Evolutionary conservation across 208 protist species (phyloP), one percentile per base, ranked within the genome.

Genomic region (Trypanosoma mega): DNA sequence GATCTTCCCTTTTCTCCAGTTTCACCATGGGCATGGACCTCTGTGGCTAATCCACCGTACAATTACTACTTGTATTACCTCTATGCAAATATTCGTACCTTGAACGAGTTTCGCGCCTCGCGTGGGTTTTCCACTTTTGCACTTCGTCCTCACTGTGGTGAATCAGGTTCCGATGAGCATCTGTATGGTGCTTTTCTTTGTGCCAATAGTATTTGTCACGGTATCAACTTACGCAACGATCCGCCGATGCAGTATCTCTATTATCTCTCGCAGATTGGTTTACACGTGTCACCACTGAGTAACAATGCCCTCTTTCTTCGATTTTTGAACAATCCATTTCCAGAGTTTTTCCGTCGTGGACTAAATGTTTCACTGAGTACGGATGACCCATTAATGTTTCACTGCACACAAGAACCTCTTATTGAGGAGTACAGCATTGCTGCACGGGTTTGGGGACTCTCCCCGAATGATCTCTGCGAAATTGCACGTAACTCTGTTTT

Each of bases 11-110:
- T 97, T 61, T 79, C 68, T 1, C 65, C 77, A 21, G 61, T 94
- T n/a, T 86, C 79, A 26, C 96, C 98, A 58, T 82, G 79, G 70
- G 80, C 95, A 26, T 99, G 98, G 98, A 96, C 78, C 21, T 52
- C 77, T 3, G 73, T 92, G 16, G 82, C 94, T 45, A 99, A 99
- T 82, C 99, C 99, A 31, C 98, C 98, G 16, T 99, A 99, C 77
- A 93, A 94, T 48, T 99, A 99, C 75, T 99, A 98, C 72, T 72
- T 96, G 20, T 98, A 98, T 80, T 99, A 99, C 74, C 85, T 99
- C 41, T 99, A 98, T 72, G 97, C 98, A 27, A 99, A 99, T 78
- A 85, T 99, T 31, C 70, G 87, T 54, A 90, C 91, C 16, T 88
- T 99, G 9, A 99, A 99, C 78, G 77, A 94, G 59, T 96, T 98